phyloP scores from a whole-genome alignment of 1,139 yeast genomes.

The Blastobotrys raffinosifermentans region DNA sequence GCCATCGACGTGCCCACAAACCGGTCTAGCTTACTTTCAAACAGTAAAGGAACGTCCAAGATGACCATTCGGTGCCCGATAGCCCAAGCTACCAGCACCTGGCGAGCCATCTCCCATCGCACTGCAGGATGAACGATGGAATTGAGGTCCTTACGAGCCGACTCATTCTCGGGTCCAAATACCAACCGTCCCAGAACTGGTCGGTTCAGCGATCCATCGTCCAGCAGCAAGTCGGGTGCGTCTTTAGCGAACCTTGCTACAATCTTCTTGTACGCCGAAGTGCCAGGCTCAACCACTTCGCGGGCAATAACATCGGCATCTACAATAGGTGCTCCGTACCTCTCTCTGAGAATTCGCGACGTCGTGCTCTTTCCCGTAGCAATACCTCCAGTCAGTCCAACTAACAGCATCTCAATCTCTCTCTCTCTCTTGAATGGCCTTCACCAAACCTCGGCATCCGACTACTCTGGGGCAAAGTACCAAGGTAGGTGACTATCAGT shows the following conservation, averaged over 20 bases:
- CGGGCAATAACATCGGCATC: constrained; percentile 92
- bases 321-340: constrained; percentile 53
- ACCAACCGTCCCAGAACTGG: constrained; percentile 72
- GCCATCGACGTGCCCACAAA: constrained; percentile 70
- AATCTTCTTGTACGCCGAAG: constrained; percentile 60
- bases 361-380: constrained; percentile 96
- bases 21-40: constrained; percentile 66
- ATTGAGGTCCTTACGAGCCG: constrained; percentile 50
- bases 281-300: constrained; percentile 78
- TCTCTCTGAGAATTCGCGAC: constrained; percentile 49
- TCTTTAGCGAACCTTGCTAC: constrained; percentile 51
- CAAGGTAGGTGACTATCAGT: too few relatives aligned
- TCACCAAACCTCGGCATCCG: too few relatives aligned
- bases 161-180: constrained; percentile 63
- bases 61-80: constrained; percentile 51
- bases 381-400: constrained; percentile 95
- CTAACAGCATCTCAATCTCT: constrained; percentile 70
- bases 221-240: constrained; percentile 50
- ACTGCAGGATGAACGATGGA: constrained; percentile 88
- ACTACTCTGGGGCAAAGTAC: too few relatives aligned
- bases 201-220: constrained; percentile 49
- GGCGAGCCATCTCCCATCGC: constrained; percentile 56
- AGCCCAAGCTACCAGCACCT: constrained; percentile 54
- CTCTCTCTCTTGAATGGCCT: too few relatives aligned
- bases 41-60: constrained; percentile 83